These are phyloP conservation scores for Chaetomiaceae sp. DNA, from an alignment of 2,329 filamentous ascomycete species.

Conservation along the genomic window DNA sequence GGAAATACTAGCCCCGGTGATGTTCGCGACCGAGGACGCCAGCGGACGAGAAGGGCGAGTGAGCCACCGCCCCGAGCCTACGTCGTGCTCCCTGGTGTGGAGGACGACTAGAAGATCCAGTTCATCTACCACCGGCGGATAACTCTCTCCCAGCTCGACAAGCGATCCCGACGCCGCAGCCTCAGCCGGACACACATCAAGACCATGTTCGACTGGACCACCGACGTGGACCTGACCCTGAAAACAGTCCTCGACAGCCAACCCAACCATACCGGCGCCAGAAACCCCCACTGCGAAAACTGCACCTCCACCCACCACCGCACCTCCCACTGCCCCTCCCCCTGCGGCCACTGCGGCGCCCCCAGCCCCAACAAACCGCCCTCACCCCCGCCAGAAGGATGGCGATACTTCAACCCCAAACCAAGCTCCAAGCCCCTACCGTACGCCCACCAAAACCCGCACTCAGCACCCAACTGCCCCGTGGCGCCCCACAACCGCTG, in stretches of 20 bases:
- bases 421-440: background rate
- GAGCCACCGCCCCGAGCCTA: conserved; percentile 15
- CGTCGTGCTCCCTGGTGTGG: too few species aligned
- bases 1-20: background rate
- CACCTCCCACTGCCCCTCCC: conserved; percentile 25
- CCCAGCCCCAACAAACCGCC: conserved; percentile 8
- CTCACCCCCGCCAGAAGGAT: too few species aligned
- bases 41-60: conserved; percentile 7
- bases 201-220: conserved; percentile 33
- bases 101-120: conserved; percentile 3
- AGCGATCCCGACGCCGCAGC: conserved; percentile 33
- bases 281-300: conserved; percentile 28
- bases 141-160: conserved; percentile 30
- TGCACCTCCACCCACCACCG: conserved; percentile 29
- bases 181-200: conserved; percentile 35
- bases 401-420: background rate
- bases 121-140: conserved; percentile 37
- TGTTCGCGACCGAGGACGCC: background rate
- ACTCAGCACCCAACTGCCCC: conserved; percentile 30
- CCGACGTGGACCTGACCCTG: background rate
- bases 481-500: conserved; percentile 34
- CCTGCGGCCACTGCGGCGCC: conserved; percentile 36
- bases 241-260: background rate
- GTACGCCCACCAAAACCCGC: conserved; percentile 16
- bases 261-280: background rate